phyloP scores from a whole-genome alignment of 805 yeast genomes.

The Nadsonia fulvescens region DNA sequence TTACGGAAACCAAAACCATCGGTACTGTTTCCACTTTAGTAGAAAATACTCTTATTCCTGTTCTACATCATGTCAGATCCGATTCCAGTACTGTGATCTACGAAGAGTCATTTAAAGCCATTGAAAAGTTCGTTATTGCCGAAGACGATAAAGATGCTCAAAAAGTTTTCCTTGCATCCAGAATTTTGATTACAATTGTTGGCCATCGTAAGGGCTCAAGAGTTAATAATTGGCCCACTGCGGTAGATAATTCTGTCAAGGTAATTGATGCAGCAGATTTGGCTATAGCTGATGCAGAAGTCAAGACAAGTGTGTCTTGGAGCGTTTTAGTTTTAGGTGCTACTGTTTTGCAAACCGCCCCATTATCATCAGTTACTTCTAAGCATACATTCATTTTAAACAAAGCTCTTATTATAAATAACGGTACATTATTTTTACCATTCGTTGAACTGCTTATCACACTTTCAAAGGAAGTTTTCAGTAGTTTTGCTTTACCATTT shows the following conservation, averaged over 20 bases:
- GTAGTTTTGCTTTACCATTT: conserved; percentile 7
- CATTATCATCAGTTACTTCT: no score
- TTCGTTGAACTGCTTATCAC: no score
- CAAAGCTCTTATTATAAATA: no score
- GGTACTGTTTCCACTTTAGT: conserved; percentile 7
- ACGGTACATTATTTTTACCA: no score
- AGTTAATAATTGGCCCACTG: conserved; percentile 17
- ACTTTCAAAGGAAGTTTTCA: conserved; percentile 7
- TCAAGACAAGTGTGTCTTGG: no score
- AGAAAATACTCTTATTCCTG: conserved; percentile 12
- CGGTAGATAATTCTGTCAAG: conserved; percentile 4
- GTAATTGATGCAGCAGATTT: no score
- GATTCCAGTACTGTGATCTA: conserved; percentile 16
- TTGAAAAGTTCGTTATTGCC: conserved; percentile 2
- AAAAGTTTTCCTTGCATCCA: conserved; percentile 1
- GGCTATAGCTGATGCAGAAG: no score
- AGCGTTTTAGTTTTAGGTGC: no score
- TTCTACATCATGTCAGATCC: conserved; percentile 17
- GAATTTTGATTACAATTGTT: conserved; percentile 14
- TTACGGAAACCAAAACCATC: conserved; percentile 1
- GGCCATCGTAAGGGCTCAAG: conserved; percentile 23
- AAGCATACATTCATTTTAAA: no score
- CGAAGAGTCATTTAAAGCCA: conserved; percentile 3
- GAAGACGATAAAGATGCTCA: background rate
- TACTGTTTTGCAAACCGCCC: no score